Percentiles rank a stretch among this genome's conserved stretches.
Conservation (phyloP, 768 basidiomycete species). For the Amanita subjunquillea region DNA sequence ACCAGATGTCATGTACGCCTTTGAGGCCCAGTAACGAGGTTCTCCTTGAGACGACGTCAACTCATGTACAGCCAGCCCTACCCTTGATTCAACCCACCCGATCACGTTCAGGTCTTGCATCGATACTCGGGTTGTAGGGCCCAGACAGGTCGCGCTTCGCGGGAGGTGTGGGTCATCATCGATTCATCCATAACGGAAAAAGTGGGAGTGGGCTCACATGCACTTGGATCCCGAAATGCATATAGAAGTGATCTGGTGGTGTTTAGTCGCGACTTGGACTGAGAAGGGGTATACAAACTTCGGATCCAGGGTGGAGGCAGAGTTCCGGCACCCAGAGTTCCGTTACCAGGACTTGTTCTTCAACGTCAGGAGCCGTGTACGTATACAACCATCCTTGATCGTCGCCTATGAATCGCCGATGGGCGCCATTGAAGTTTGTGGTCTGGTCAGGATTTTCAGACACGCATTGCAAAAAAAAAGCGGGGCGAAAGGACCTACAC, state of each 20-base stretch:
- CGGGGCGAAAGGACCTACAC: constrained; percentile 20
- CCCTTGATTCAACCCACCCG: constrained; percentile 21
- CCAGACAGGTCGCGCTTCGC: constrained; percentile 46
- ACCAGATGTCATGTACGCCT: constrained; percentile 44
- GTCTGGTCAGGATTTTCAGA: not conserved
- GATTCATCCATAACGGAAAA: not conserved
- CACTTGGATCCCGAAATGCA: constrained; percentile 32
- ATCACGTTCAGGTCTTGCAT: constrained; percentile 30
- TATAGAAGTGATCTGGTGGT: constrained; percentile 40
- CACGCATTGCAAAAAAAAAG: not conserved
- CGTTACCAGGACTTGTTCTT: constrained; percentile 6
- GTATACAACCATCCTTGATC: constrained; percentile 41
- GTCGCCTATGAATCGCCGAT: constrained; percentile 39
- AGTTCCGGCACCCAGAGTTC: constrained; percentile 31
- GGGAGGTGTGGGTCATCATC: constrained; percentile 4
- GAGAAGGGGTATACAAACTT: constrained; percentile 16
- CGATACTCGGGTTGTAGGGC: constrained; percentile 38
- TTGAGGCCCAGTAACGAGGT: constrained; percentile 26
- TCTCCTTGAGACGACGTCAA: constrained; percentile 15
- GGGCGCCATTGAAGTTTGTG: not conserved
- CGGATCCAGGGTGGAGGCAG: constrained; percentile 27
- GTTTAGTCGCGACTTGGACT: constrained; percentile 6
- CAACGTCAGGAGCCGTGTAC: constrained; percentile 11
- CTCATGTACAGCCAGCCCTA: not conserved
- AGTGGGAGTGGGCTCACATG: constrained; percentile 28